Evolutionary conservation across 805 yeast species (phyloP).

Genomic region (Ogataea sp.): DNA sequence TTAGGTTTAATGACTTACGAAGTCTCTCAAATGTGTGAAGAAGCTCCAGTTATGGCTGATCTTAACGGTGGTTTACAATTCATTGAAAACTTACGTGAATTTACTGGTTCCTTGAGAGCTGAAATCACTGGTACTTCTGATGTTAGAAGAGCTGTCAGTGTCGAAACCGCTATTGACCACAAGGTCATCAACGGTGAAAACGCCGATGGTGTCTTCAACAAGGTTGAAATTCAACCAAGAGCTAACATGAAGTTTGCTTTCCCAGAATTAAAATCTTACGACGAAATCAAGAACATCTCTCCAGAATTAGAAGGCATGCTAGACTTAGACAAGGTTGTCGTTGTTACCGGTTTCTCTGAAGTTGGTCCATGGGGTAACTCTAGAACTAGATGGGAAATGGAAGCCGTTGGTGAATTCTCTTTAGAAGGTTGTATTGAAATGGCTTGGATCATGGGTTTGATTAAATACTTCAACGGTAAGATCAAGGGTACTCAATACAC

Average conservation of each 20-base stretch:
- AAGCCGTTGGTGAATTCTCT: conserved; percentile 88
- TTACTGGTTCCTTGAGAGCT: conserved; percentile 71
- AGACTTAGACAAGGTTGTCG: conserved; percentile 86
- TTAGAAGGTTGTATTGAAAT: conserved; percentile 97
- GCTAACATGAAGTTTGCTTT: conserved; percentile 91
- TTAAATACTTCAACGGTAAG: conserved; percentile 89
- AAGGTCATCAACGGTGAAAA: conserved; percentile 77
- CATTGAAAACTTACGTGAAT: conserved; percentile 84
- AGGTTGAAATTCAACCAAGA: conserved; percentile 79
- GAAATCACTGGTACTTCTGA: conserved; percentile 78
- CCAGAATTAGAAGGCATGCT: conserved; percentile 83
- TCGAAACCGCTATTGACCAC: conserved; percentile 87
- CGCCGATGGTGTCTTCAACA: conserved; percentile 79
- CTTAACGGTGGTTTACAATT: conserved; percentile 98
- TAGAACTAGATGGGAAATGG: conserved; percentile 99
- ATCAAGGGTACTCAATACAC: conserved; percentile 85
- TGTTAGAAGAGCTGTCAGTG: conserved; percentile 89
- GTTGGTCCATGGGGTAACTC: conserved; percentile 99
- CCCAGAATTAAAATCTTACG: conserved; percentile 79
- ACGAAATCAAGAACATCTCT: conserved; percentile 58
- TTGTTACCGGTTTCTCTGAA: conserved; percentile 96
- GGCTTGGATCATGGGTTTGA: conserved; percentile 99
- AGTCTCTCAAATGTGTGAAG: conserved; percentile 80
- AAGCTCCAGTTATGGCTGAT: conserved; percentile 94
- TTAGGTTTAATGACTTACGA: conserved; percentile 89